Base-by-base conservation (phyloP, 2,329 filamentous ascomycete species). In the Curvularia eragrostidis region DNA sequence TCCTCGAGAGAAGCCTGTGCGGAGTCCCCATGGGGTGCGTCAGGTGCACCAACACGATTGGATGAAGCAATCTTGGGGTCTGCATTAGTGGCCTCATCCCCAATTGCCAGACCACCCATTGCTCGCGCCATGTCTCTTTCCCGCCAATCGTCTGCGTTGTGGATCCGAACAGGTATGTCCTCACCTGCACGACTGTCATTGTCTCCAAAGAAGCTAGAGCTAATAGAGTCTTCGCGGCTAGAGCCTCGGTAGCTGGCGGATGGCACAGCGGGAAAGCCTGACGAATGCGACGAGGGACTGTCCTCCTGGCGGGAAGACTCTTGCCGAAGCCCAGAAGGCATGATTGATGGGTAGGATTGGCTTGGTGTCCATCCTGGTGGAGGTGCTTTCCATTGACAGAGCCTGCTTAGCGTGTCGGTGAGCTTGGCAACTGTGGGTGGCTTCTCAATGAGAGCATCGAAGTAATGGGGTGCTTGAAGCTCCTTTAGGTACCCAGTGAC, bases 401-500 rank as follows among this genome's bases (percentile, higher is more conserved):
- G 85, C 55, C 89, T 88, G 62, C 90, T 89, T 65, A 99, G 83
- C 0, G 95, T 91, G 71, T 99, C 93, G 0, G 89, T 92, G 48
- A 99, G 78, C 77, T 98, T 98, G 3, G 91, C 90, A 42, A 92
- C 89, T 38, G 94, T 98, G 34, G 96, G 96, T 24, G 95, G 95
- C 78, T 99, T 99, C 77, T 99, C 93, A 51, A 99, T 92, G 50
- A 99, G 82, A 1, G 91, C 91, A 75, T 98, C 93, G 71, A 99
- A 99, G 77, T 97, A 91, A 78, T 99, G 94, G 3, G 92, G 91
- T 58, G 93, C 93, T 66, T 95, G 93, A 2, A 99, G 83, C 72
- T 99, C 95, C 75, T 98, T 98, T n/a, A 99, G 82, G 75, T 99
- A 99, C 6, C 95, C 94, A 3, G 95, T 99, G 32, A 99, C 94